Base-by-base conservation (phyloP, 495 filamentous ascomycete species). In the Aspergillus cavernicola region DNA sequence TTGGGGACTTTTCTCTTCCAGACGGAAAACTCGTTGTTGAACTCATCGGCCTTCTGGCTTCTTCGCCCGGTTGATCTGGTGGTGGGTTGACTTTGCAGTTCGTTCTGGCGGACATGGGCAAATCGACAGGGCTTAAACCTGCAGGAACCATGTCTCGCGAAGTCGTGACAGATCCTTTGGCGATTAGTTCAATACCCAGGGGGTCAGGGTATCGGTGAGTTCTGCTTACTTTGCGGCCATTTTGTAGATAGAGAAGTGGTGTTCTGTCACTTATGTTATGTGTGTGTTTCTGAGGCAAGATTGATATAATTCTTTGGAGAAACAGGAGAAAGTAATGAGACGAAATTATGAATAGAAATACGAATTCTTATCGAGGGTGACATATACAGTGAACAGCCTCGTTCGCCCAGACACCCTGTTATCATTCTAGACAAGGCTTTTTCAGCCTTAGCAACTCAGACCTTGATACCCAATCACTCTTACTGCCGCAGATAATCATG, bases 101-200 rank as follows among this genome's bases (percentile, higher is more conserved):
- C 38, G 19, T 56, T 56, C 29, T n/a, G 45, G 19, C 39, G 39
- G 15, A 51, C 54, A 57, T 57, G 54, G 47, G 33, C 47, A 31
- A 28, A 57, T 57, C 26, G 40, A 39, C 54, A 57, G 39, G 18
- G 29, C 15, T 52, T 45, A 29, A 57, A 57, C 19, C 54, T 37
- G 44, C 54, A 57, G 23, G 54, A 50, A 12, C 54, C 54, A 51
- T 29, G 48, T 44, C 36, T 45, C 23, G 48, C 54, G 54, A 51
- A 57, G 23, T 57, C 48, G 38, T 52, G 32, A 44, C 54, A 57
- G 31, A 52, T 57, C 32, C 12, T 57, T 33, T 33, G 31, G 11
- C 31, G 6, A 33, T 33, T 33, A 33, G n/a, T n/a, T 33, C 7
- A n/a, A 33, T 13, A 33, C 31, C 11, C 24, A 28, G 24, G 9